These are phyloP conservation scores for Miscanthus lutarioriparius DNA, from an alignment of 176 grass and related monocot species.

Conservation along the genomic window DNA sequence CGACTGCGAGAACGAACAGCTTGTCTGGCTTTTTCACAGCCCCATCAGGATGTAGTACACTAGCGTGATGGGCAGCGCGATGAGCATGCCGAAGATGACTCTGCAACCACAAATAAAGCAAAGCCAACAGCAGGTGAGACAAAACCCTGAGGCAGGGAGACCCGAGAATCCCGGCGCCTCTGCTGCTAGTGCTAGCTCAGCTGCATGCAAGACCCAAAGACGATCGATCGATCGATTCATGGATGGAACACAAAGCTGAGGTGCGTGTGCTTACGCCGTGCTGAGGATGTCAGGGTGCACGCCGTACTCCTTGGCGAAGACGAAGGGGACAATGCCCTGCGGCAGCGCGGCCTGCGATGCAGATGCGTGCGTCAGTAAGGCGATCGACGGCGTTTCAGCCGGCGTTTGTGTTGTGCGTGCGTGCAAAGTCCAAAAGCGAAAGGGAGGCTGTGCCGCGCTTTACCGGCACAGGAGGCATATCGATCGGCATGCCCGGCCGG, in stretches of 20 bases:
- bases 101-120: slow-evolving; percentile 45
- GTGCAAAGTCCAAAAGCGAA: slow-evolving; percentile 45
- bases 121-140: slow-evolving; percentile 32
- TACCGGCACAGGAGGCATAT: slow-evolving; percentile 36
- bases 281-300: slow-evolving; percentile 97
- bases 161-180: not conserved
- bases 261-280: slow-evolving; percentile 62
- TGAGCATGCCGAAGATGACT: slow-evolving; percentile 95
- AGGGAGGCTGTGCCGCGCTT: slow-evolving; percentile 33
- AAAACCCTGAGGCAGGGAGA: slow-evolving; percentile 4
- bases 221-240: not conserved
- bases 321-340: slow-evolving; percentile 97
- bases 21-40: slow-evolving; percentile 38
- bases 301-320: slow-evolving; percentile 99
- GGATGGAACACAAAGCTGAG: not conserved
- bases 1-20: not conserved
- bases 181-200: too few species aligned
- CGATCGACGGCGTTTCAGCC: not conserved
- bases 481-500: slow-evolving; percentile 47
- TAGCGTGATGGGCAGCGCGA: slow-evolving; percentile 89
- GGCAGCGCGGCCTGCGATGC: slow-evolving; percentile 85
- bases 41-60: slow-evolving; percentile 91
- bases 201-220: not conserved
- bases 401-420: not conserved
- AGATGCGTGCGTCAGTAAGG: not conserved